phyloP scores from a whole-genome alignment of 805 yeast species.

The Jamesozyma piceae region DNA sequence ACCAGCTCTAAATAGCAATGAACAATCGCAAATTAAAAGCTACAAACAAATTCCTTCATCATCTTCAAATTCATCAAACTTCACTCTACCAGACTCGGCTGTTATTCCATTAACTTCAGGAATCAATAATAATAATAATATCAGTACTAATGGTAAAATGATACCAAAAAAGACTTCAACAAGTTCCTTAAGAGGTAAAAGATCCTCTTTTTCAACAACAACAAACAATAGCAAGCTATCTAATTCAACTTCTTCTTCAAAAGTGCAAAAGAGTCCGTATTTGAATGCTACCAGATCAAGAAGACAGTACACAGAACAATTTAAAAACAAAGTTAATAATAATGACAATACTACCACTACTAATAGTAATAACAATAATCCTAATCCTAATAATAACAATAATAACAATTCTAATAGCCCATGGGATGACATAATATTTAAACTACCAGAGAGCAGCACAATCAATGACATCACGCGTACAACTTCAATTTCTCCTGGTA shows the following conservation, averaged over 20 bases:
- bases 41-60: neutral
- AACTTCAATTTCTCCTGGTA: constrained; percentile 1
- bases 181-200: constrained; percentile 1
- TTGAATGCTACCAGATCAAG: constrained; percentile 13
- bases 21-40: neutral
- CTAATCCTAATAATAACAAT: neutral
- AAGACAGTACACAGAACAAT: constrained; percentile 6
- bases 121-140: neutral
- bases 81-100: constrained; percentile 12
- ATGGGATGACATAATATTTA: constrained; percentile 25
- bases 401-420: constrained; percentile 1
- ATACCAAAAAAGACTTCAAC: constrained; percentile 2
- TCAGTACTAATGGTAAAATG: neutral
- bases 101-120: constrained; percentile 1
- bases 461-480: neutral
- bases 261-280: constrained; percentile 30
- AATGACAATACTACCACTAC: too few relatives aligned
- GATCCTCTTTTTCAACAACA: constrained; percentile 1
- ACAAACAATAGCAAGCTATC: neutral
- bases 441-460: constrained; percentile 21
- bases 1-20: constrained; percentile 29
- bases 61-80: constrained; percentile 6
- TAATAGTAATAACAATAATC: neutral
- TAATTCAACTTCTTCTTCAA: constrained; percentile 12
- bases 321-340: constrained; percentile 1